phyloP scores from a whole-genome alignment of 139 green algal species.

The Micromonas commoda region DNA sequence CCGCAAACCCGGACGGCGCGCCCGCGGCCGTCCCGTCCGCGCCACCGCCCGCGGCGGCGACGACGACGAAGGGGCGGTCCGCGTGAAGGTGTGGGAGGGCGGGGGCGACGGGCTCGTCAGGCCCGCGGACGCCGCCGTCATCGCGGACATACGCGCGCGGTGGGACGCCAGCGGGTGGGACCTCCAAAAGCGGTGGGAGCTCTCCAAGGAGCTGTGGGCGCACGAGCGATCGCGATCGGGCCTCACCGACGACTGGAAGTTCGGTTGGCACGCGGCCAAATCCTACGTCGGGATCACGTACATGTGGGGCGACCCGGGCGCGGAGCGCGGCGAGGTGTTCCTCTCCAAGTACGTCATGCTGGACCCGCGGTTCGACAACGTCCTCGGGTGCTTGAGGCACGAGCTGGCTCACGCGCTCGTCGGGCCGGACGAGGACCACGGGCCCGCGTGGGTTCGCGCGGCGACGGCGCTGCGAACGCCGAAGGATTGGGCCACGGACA shows the following conservation, averaged over 20 bases:
- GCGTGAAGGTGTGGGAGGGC: not conserved
- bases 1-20: no score
- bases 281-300: slow-evolving; percentile 23
- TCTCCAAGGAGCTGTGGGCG: not conserved
- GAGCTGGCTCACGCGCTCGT: slow-evolving; percentile 11
- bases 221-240: not conserved
- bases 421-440: not conserved
- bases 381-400: not conserved
- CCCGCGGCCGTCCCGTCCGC: no score
- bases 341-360: not conserved
- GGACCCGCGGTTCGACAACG: not conserved
- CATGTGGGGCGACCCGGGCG: not conserved
- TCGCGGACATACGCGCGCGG: not conserved
- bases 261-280: slow-evolving; percentile 6
- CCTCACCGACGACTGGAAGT: not conserved
- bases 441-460: not conserved
- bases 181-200: not conserved
- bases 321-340: not conserved
- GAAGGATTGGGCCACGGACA: not conserved
- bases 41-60: no score
- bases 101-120: not conserved
- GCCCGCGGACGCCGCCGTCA: not conserved
- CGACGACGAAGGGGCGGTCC: no score
- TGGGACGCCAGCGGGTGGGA: not conserved
- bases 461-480: not conserved